Percentiles rank a stretch among this genome's conserved stretches.
Evolutionary conservation across 177 flowering plant genomes (phyloP).

Genomic region (Telopea speciosissima): DNA sequence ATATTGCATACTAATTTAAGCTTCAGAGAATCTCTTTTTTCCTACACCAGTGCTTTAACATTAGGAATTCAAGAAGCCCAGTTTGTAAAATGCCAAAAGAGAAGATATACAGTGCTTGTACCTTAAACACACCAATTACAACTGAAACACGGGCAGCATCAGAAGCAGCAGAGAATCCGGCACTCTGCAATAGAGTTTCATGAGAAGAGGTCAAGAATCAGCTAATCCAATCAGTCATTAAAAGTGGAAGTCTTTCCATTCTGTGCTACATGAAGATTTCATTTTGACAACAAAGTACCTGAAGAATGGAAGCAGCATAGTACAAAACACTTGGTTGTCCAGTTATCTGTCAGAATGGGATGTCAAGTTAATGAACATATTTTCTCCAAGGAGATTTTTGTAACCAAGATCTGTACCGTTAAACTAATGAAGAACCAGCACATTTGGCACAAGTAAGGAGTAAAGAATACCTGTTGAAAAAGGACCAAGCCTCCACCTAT

Average conservation of each 20-base stretch:
- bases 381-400: constrained; percentile 6
- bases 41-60: not conserved
- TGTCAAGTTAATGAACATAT: not conserved
- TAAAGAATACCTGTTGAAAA: constrained; percentile 64
- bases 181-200: constrained; percentile 41
- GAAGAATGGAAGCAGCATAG: constrained; percentile 92
- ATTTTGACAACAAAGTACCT: constrained; percentile 41
- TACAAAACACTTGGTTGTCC: constrained; percentile 97
- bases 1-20: not conserved
- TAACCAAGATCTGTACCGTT: not conserved
- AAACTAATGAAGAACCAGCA: not conserved
- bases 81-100: not conserved
- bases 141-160: constrained; percentile 96
- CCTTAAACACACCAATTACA: constrained; percentile 84
- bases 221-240: not conserved
- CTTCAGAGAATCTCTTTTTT: not conserved
- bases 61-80: not conserved
- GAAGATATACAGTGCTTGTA: constrained; percentile 12
- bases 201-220: not conserved
- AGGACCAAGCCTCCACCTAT: constrained; percentile 94
- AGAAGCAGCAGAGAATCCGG: constrained; percentile 93
- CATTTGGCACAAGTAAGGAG: not conserved
- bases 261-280: constrained; percentile 2
- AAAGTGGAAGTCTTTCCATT: not conserved
- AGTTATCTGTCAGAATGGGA: constrained; percentile 60